These are phyloP conservation scores for Thalassiosira sp. DNA, from an alignment of 352 stramenopile species.

Conservation along the genomic window DNA sequence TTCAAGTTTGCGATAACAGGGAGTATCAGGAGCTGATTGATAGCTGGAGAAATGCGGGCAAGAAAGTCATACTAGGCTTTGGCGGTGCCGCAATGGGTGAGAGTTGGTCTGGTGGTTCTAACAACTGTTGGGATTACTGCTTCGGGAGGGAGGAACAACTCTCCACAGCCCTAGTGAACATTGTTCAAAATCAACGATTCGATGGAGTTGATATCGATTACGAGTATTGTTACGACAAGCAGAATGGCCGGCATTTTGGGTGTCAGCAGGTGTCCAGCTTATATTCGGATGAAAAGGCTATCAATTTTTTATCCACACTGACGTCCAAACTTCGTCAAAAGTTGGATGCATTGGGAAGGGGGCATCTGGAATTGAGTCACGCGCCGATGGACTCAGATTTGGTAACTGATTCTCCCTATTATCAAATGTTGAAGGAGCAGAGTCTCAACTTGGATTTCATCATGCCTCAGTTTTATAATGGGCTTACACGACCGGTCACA, in stretches of 20 bases:
- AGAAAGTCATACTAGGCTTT: constrained; percentile 75
- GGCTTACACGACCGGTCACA: constrained; percentile 39
- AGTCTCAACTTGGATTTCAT: constrained; percentile 12
- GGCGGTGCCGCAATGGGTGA: constrained; percentile 72
- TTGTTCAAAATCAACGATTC: constrained; percentile 56
- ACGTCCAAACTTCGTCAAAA: constrained; percentile 56
- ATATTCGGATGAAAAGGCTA: constrained; percentile 56
- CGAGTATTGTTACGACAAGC: constrained; percentile 67
- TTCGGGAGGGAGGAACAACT: constrained; percentile 67
- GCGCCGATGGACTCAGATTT: constrained; percentile 73
- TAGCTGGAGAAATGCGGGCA: constrained; percentile 44
- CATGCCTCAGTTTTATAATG: constrained; percentile 69
- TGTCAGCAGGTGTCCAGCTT: constrained; percentile 31
- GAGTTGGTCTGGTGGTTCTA: constrained; percentile 52
- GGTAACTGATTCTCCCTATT: constrained; percentile 20
- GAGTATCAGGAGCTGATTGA: constrained; percentile 35
- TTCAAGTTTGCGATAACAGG: constrained; percentile 32
- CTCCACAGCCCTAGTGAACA: constrained; percentile 43
- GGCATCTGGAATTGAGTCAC: constrained; percentile 53
- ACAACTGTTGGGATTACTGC: constrained; percentile 80
- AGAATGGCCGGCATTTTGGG: neutral
- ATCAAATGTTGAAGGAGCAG: constrained; percentile 30
- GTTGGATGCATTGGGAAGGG: constrained; percentile 44
- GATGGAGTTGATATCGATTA: constrained; percentile 77
- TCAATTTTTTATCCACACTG: constrained; percentile 59